These are phyloP conservation scores for Zanthoxylum bungeanum DNA, from an alignment of 345 rosid genomes.

Conservation along the genomic window DNA sequence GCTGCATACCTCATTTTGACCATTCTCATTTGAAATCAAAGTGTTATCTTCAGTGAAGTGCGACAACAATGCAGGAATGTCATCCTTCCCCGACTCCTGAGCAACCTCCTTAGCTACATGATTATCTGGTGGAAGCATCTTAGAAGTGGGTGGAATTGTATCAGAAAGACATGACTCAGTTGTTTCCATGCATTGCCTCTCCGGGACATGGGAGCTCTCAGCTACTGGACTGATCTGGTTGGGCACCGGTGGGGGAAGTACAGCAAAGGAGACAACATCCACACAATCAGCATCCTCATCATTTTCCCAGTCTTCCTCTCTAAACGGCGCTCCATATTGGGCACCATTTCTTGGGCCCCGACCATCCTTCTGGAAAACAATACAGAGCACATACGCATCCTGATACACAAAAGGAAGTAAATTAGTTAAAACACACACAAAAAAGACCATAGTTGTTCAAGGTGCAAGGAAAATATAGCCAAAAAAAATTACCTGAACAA, in stretches of 20 bases:
- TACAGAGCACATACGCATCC: constrained; percentile 59
- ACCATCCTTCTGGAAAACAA: constrained; percentile 62
- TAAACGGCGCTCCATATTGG: constrained; percentile 75
- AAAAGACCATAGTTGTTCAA: no score
- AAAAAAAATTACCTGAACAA: constrained; percentile 23
- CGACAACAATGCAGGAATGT: constrained; percentile 27
- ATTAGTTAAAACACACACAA: background rate
- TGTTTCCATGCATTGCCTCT: constrained; percentile 1
- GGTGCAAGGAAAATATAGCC: no score
- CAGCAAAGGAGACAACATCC: constrained; percentile 13
- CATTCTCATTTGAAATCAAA: background rate
- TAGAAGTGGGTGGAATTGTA: constrained; percentile 8
- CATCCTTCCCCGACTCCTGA: constrained; percentile 16
- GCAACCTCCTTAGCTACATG: constrained; percentile 10
- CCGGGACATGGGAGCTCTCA: constrained; percentile 16
- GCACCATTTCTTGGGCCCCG: constrained; percentile 70
- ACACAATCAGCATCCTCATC: constrained; percentile 28
- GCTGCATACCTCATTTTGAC: constrained; percentile 21
- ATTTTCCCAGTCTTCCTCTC: constrained; percentile 73
- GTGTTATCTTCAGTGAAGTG: constrained; percentile 23
- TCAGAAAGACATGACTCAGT: constrained; percentile 32
- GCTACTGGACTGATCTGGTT: constrained; percentile 17
- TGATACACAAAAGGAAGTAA: constrained; percentile 28
- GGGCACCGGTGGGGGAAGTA: background rate
- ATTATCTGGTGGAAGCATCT: constrained; percentile 14